Evolutionary conservation across 345 rosid species (phyloP), one percentile per base, ranked within the genome.

Genomic region (Eutrema heterophyllum): DNA sequence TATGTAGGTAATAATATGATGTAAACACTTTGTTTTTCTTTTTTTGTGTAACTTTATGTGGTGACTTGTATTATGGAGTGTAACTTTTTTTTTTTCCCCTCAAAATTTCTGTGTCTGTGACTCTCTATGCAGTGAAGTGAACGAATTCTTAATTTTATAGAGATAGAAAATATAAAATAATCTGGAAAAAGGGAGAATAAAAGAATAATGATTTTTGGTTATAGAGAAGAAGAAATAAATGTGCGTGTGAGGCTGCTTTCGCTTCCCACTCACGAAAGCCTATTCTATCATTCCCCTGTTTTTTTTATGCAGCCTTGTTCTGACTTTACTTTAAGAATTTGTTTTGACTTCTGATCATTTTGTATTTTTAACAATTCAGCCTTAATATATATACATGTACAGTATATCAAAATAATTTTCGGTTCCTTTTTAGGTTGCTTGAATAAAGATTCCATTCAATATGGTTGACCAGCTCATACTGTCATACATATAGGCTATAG

Each of bases 251-350:
- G 52, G 69, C 26, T 62, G 62, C 54, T 72, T 52, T 63, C 69
- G 39, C 39, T 72, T 49, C 76, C 69, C 76, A 63, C 70, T 72
- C 52, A 13, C 35, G 26, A 61, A 71, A 71, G 68, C 24, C 36
- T 36, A 57, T 58, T 33, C 24, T 41, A 70, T 57, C 57, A 70
- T 32, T 29, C 5, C 11, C 9, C 32, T 33, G 18, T 48, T 64
- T 48, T 33, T 33, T 10, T 30, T 27, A 50, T 60, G 51, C 33
- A 71, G 43, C 50, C 43, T 54, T 68, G 51, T 53, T 41, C 63
- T 54, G 43, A 71, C 30, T 59, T 59, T 49, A 35, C 59, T 33
- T 43, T 33, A 12, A 43, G 0, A 55, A 33, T 39, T 44, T 46
- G 46, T 35, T 57, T 55, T 44, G 7, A 33, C 29, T 45, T 45